Evolutionary conservation across 176 grass and related monocot genomes (phyloP), one percentile per base, ranked within the genome.

Genomic region (Cenchrus purpureus): DNA sequence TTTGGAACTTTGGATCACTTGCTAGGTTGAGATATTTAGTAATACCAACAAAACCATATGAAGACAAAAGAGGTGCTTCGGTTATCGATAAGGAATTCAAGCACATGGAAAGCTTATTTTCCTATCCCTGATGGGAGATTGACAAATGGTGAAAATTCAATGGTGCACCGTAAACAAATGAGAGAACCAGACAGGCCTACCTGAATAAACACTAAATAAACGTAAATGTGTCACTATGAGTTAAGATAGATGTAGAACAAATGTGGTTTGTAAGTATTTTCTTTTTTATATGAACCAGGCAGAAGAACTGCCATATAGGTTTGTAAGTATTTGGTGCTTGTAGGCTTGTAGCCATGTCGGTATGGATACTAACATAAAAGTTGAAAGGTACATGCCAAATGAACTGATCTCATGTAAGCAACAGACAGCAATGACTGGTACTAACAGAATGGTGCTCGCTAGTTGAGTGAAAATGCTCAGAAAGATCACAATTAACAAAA

Each of bases 1-100:
- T 86, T 57, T 68, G 55, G 83, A 86, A 25, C 10, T 79, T 56
- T 73, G 79, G 85, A 82, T 42, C 29, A 62, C 72, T 76, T 28
- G 61, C 43, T 67, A 12, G 68, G 45, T 59, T 60, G 0, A 52
- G 10, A 5, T 37, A 9, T 22, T 42, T 17, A 68, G 43, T 79
- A 12, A 7, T 3, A 9, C 29, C 44, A 52, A 71, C 56, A 32
- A 79, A 79, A 79, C 19, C 3, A 17, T 31, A 9, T 53, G 0
- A 54, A 53, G 0, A 32, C 59, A 51, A 19, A 3, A 10, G 9
- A 50, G 11, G 49, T 51, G 10, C 10, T 51, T 51, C 12, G 11
- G 49, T 51, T 51, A 51, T 51, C 0, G 8, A 46, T 13, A 76
- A 60, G 17, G 32, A 63, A 68, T 19, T 13, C 52, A 54, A 51